These are phyloP conservation scores for Ustilago nuda DNA, from an alignment of 1,284 basidiomycete species.

Conservation along the genomic window DNA sequence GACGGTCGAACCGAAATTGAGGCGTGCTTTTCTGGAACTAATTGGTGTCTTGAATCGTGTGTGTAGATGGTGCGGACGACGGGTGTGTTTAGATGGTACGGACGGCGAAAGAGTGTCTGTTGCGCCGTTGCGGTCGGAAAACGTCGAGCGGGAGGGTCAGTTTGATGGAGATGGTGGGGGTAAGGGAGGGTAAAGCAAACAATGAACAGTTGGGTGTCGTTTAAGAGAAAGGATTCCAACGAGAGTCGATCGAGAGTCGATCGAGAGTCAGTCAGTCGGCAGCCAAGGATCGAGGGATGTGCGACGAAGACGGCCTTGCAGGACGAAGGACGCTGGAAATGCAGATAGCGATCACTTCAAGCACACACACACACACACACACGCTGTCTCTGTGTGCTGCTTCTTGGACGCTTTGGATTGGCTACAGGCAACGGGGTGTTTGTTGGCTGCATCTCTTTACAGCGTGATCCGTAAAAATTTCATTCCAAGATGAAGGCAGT, in stretches of 20 bases:
- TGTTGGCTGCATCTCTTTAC: background rate
- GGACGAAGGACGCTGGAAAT: background rate
- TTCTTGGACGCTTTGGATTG: background rate
- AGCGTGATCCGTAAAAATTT: background rate
- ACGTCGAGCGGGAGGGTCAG: background rate
- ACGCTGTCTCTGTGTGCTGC: background rate
- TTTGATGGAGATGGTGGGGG: slow-evolving; percentile 2
- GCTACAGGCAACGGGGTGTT: background rate
- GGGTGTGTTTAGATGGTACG: background rate
- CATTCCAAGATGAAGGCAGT: slow-evolving; percentile 43
- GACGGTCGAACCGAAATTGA: background rate
- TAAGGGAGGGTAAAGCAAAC: slow-evolving; percentile 3
- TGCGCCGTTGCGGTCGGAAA: slow-evolving; percentile 5
- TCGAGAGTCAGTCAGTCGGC: background rate
- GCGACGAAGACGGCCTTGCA: slow-evolving; percentile 5
- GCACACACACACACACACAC: background rate
- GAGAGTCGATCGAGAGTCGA: background rate
- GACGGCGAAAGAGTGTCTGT: background rate
- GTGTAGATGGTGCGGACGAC: background rate
- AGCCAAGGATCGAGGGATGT: background rate
- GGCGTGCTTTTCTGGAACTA: background rate
- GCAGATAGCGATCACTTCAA: slow-evolving; percentile 17
- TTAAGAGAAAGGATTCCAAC: slow-evolving; percentile 3
- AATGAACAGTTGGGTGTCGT: background rate
- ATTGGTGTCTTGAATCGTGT: background rate